Base-by-base conservation (phyloP, 225 moss, liverwort and hornwort species). In the Bryoerythrophyllum caledonicum region DNA sequence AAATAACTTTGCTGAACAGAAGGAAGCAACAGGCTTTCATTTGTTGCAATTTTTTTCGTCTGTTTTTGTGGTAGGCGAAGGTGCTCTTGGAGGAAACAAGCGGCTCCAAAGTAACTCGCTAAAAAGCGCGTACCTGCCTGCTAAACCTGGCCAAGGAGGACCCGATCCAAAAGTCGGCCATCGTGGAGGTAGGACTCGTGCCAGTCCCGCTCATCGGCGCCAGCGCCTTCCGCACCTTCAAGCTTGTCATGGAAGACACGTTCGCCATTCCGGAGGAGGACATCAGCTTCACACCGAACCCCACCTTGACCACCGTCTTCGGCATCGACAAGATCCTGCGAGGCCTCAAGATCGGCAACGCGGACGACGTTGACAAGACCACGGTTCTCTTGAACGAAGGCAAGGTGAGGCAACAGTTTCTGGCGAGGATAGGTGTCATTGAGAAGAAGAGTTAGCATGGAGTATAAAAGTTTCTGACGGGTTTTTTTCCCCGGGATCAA, bases 131-230 rank as follows among this genome's bases (percentile, higher is more conserved):
- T 72, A 82, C 83, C 62, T 81, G 86, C 62, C 75, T 96, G 17
- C 74, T 93, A 65, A 83, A 89, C 63, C 79, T 96, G 60, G 88
- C 89, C 6, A 84, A 79, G 70, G 83, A 86, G 70, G 83, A 86
- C 28, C 80, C 75, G 34, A 63, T 84, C 66, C 68, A 89, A 23
- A 90, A 85, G 58, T 71, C 84, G 26, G 65, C 79, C 28, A 89
- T 96, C 56, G 74, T 96, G 26, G 90, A 96, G 72, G 83, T 82
- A 54, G 96, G 96, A 17, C 80, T 96, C 9, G 89, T 93, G 27
- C 90, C 87, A 27, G 96, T 96, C 20, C 96, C 96, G 10, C 81
- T 90, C 37, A 90, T 96, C 60, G 93, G 93, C 59, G 92, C 96
- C 62, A 93, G 82, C 83, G 90, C 90, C 3, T 96, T 93, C 57